Base-by-base conservation (phyloP, 306 rosid species). In the Lotus japonicus region DNA sequence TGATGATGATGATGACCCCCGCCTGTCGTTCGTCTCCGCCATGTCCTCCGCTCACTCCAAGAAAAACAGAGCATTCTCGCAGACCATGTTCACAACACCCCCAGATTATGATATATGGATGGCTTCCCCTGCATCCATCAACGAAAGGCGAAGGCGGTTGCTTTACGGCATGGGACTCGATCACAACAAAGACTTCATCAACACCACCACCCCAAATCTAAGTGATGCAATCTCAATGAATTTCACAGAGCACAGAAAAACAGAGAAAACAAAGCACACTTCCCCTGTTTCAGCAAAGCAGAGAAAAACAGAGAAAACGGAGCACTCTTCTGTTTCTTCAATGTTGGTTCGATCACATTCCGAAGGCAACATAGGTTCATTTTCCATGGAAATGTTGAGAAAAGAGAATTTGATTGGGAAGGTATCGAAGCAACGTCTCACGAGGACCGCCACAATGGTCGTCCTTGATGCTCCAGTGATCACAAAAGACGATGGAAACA, bases 81-180 rank as follows among this genome's bases (percentile, higher is more conserved):
- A 10, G 1, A 1, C 9, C 0, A 21, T 26, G 6, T 10, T n/a
- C 3, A 0, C 16, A 5, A 0, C 55, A 1, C 33, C 43, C 2
- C 7, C 63, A 64, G 76, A 87, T 15, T 90, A 90, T 11, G 82
- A 77, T 33, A 17, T 88, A 14, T 90, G 97, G 97, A 85, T 85
- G 84, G 75, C 76, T 0, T 19, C 84, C 3, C 97, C 92, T 0
- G 78, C 77, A 0, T 84, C 92, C 11, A 86, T 90, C 54, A 69
- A 43, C 0, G 92, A 85, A 6, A 79, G 97, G 2, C 71, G 95
- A 2, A 79, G 74, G 49, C 73, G 83, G 1, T 77, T 90, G 58
- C 82, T 90, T 1, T 81, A 69, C 0, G 86, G 87, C 2, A 86
- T 89, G 92, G 90, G 96, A 2, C 73, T 86, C 0, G 71, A 80